Evolutionary conservation across 2,329 filamentous ascomycete genomes (phyloP).

Genomic region (Ophiostoma piceae): DNA sequence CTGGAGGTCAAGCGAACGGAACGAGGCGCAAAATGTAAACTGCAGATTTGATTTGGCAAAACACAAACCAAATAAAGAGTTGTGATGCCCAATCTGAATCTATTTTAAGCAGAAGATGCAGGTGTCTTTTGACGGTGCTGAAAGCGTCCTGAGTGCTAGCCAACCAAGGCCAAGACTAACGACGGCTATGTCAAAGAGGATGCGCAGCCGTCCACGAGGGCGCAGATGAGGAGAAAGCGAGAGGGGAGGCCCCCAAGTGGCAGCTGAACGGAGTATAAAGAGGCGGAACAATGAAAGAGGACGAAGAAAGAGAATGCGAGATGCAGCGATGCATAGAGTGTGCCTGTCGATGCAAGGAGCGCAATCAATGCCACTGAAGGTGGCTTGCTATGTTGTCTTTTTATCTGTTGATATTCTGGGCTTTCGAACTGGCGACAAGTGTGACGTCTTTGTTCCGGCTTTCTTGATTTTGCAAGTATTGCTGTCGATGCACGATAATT

Average conservation of each 20-base stretch:
- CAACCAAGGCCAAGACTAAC: constrained; percentile 14
- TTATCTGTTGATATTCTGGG: not conserved
- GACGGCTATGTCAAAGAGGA: constrained; percentile 18
- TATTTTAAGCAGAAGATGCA: constrained; percentile 16
- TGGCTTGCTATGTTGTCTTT: not conserved
- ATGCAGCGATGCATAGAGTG: constrained; percentile 11
- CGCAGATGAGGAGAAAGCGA: not conserved
- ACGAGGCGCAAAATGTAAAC: not conserved
- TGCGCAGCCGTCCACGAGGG: constrained; percentile 14
- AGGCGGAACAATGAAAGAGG: constrained; percentile 2
- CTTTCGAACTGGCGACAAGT: not conserved
- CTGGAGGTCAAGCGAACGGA: not conserved
- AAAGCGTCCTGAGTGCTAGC: constrained; percentile 17
- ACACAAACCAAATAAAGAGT: constrained; percentile 8
- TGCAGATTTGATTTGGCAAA: not conserved
- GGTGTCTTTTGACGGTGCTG: constrained; percentile 11
- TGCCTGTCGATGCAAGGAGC: not conserved
- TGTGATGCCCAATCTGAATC: constrained; percentile 20
- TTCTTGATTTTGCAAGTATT: not conserved
- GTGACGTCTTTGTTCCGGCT: not conserved
- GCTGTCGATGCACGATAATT: not conserved
- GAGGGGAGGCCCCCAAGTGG: not conserved
- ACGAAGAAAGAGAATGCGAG: not conserved
- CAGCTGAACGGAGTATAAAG: not conserved
- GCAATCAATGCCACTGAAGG: not conserved